Evolutionary conservation across 2,329 filamentous ascomycete genomes (phyloP).

Genomic region (Septoria petroselini): DNA sequence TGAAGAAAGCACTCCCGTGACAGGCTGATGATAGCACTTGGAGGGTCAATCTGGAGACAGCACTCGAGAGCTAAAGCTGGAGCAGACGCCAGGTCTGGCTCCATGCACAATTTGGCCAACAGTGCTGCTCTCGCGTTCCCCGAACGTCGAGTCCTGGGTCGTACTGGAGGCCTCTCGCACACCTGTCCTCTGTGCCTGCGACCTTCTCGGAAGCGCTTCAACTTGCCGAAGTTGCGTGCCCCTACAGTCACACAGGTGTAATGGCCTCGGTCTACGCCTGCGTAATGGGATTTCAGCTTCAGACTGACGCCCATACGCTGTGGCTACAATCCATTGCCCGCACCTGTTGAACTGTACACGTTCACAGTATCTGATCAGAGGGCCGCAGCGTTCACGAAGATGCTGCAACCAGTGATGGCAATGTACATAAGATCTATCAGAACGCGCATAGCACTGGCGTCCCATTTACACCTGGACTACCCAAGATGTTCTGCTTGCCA

Average conservation of each 20-base stretch:
- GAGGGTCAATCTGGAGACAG: too few species aligned
- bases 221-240: neutral
- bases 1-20: too few species aligned
- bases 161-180: neutral
- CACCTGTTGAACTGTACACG: neutral
- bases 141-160: too few species aligned
- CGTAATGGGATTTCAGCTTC: neutral
- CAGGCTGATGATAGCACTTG: too few species aligned
- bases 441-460: neutral
- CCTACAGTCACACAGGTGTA: neutral
- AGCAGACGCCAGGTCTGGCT: too few species aligned
- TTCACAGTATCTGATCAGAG: too few species aligned
- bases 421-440: too few species aligned
- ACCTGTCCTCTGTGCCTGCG: neutral
- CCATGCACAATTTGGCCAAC: too few species aligned
- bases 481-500: conserved; percentile 1
- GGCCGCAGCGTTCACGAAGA: too few species aligned
- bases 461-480: neutral
- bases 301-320: neutral
- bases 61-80: too few species aligned
- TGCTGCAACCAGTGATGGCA: too few species aligned
- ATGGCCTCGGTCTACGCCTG: neutral
- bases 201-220: neutral
- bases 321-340: neutral
- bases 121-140: too few species aligned